Evolutionary conservation across 2,329 filamentous ascomycete species (phyloP), one percentile per base, ranked within the genome.

Genomic region (Colletotrichum falcatum): DNA sequence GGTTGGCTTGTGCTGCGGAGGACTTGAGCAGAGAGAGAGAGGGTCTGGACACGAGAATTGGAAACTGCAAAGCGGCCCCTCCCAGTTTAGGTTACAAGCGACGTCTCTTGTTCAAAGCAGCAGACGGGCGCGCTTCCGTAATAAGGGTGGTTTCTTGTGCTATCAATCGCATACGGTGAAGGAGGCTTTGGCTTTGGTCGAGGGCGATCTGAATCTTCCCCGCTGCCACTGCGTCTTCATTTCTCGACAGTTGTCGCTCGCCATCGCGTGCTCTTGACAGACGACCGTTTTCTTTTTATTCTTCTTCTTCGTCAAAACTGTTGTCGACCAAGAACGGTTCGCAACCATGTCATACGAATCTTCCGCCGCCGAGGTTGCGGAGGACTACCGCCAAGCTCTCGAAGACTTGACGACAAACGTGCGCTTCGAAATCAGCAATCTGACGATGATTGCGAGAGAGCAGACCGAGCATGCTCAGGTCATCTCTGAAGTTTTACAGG

Each of bases 391-490:
- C 80, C 93, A 94, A 78, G 96, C 95, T 65, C 86, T 99, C 79
- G 93, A 97, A 83, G 95, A 98, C 81, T 87, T 99, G 77, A 93
- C 92, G 74, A 89, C 91, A 79, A 98, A 98, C 83, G 94, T 94
- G 83, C 92, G 94, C 78, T 94, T 94, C 82, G 95, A 98, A 83
- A 99, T 99, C 81, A 95, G 93, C 86, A 98, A 97, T 83, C 84
- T 99, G 83, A 99, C 96, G 73, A 91, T 97, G 80, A 98, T 99
- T 82, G 96, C 96, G 71, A 94, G 97, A 81, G 96, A 99, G 82
- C 97, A 97, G 78, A 98, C 95, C 74, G 94, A 97, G 82, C 93
- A 98, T 85, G 96, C 96, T 44, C 90, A 97, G 81, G 94, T 93
- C 74, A 98, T 99, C 77, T 95, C 96, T 23, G 90, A 94, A 77